These are phyloP conservation scores for Epichloe bromicola DNA, from an alignment of 2,329 filamentous ascomycete genomes.

Conservation along the genomic window DNA sequence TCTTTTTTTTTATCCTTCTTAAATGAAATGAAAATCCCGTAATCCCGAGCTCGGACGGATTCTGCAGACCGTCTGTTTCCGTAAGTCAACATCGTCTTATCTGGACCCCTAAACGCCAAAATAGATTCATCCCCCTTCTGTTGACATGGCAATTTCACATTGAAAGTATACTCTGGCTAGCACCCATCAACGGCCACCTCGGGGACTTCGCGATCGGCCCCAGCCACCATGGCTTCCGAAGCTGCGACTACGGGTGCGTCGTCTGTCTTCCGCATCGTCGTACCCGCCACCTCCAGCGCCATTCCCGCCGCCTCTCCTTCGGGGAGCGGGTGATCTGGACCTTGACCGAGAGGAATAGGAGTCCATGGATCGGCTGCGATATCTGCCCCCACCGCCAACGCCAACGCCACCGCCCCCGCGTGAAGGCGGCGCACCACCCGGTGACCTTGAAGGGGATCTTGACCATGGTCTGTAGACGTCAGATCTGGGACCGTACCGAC, in stretches of 20 bases:
- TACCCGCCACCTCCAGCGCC: constrained; percentile 17
- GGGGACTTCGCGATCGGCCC: constrained; percentile 27
- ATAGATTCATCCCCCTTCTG: background rate
- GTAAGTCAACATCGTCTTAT: background rate
- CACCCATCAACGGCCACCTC: constrained; percentile 18
- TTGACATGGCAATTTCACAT: background rate
- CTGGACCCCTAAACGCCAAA: background rate
- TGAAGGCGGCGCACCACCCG: constrained; percentile 27
- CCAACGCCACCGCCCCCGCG: constrained; percentile 10
- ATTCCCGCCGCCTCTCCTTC: constrained; percentile 18
- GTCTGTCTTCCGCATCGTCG: constrained; percentile 13
- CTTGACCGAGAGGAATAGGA: constrained; percentile 37
- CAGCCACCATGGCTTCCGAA: constrained; percentile 28
- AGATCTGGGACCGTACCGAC: constrained; percentile 29
- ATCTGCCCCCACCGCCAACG: constrained; percentile 22
- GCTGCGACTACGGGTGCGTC: constrained; percentile 37
- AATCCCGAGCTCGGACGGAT: background rate
- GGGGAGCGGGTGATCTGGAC: constrained; percentile 24
- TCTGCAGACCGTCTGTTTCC: background rate
- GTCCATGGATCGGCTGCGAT: constrained; percentile 30
- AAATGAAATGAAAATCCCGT: too few species aligned
- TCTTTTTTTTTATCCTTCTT: background rate
- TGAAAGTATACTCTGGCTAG: background rate
- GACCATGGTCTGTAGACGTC: constrained; percentile 53
- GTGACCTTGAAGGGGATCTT: constrained; percentile 27